Conservation (phyloP, 352 stramenopile genomes). For the Pythium sp. region DNA sequence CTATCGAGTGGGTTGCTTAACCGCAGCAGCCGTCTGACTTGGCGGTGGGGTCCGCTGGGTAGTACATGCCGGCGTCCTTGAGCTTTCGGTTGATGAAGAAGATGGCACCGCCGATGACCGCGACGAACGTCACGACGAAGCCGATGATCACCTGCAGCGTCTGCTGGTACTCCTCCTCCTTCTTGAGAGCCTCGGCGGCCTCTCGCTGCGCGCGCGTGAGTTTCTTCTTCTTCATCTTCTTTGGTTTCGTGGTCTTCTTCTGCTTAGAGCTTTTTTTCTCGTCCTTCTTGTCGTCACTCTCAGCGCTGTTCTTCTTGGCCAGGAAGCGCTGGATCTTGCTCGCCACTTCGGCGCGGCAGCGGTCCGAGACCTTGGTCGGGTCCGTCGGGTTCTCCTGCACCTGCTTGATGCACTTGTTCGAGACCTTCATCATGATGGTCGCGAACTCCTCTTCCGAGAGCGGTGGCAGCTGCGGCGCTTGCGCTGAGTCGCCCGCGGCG, state of each 20-base stretch:
- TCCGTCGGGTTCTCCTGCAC: conserved; percentile 69
- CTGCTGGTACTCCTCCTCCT: conserved; percentile 63
- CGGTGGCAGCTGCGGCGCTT: conserved; percentile 33
- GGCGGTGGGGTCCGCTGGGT: conserved; percentile 46
- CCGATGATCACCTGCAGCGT: conserved; percentile 67
- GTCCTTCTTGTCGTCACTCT: conserved; percentile 25
- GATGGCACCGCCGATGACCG: conserved; percentile 45
- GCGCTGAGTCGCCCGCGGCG: conserved; percentile 17
- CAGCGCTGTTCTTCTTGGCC: conserved; percentile 33
- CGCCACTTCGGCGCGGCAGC: conserved; percentile 54
- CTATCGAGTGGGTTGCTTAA: conserved; percentile 7
- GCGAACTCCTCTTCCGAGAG: conserved; percentile 62
- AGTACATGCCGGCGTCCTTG: conserved; percentile 79
- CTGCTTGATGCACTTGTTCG: conserved; percentile 68
- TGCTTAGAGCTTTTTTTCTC: conserved; percentile 17
- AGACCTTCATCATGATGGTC: conserved; percentile 72
- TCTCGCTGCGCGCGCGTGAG: conserved; percentile 48
- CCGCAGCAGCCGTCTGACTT: conserved; percentile 54
- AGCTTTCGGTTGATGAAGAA: conserved; percentile 86
- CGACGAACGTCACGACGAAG: conserved; percentile 67
- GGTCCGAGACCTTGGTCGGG: conserved; percentile 57
- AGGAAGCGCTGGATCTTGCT: conserved; percentile 66
- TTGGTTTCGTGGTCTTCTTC: conserved; percentile 27
- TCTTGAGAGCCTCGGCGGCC: conserved; percentile 54
- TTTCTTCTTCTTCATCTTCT: conserved; percentile 73